Base-by-base conservation (phyloP, 345 rosid species). In the Eucalyptus curtisii region DNA sequence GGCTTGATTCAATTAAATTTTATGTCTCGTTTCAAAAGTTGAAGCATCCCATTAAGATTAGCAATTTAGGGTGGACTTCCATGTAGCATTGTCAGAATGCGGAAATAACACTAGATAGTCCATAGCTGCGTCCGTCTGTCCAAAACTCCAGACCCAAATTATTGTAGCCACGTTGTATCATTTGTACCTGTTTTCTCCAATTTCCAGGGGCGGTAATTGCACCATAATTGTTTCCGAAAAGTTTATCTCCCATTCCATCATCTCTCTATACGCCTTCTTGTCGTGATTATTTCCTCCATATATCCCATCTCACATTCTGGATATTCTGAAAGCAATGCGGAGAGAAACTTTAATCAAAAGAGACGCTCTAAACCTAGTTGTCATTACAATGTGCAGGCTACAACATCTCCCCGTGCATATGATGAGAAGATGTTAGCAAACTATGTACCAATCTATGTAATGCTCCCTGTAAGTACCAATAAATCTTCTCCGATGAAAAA, bases 391-490 rank as follows among this genome's bases (percentile, higher is more conserved):
- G 88, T 91, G 92, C 95, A 94, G 97, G 90, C 86, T 87, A 86
- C 66, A 42, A 84, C 79, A 52, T 89, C 91, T 89, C 59, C 68
- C 12, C 49, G 45, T 31, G 19, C 89, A 25, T 89, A 88, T 82
- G 88, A 93, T 57, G 92, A 94, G 8, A 92, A 94, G 90, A 89
- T 95, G 92, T 88, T 96, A 82, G 90, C 91, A 55, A 95, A 97
- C 92, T 96, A 95, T 89, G 98, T 95, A 80, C 97, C 98, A 1
- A 45, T 96, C 85, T 96, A 93, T 82, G 96, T 95, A 45, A 97
- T 96, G 99, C 98, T 97, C 88, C 99, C 97, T 22, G 98, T 96
- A 95, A 92, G 95, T 93, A 76, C 33, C 71, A 42, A 42, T 27
- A 87, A 84, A 25, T 33, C 49, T 40, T 87, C 8, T 50, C 76